Conservation (phyloP, 139 green algal species). For the Tetraselmis chui region DNA sequence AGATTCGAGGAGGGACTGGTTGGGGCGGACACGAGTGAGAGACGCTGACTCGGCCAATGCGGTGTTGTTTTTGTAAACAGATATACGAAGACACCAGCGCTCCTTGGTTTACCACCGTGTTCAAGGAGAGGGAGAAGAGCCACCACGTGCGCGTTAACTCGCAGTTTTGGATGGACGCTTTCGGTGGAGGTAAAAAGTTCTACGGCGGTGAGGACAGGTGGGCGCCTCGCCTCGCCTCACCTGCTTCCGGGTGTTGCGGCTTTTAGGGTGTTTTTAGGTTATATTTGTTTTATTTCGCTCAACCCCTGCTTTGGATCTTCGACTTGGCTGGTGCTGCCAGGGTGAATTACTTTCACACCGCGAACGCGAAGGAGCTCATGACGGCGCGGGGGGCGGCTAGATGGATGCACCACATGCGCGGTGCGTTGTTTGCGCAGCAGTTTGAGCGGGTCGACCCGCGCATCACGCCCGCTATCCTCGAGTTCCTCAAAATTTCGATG, state of each 20-base stretch:
- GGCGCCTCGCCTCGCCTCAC: too few relatives aligned
- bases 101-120: background rate
- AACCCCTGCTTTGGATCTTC: too few relatives aligned
- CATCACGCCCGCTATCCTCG: background rate
- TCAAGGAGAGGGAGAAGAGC: background rate
- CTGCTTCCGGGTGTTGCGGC: too few relatives aligned
- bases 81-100: background rate
- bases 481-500: background rate
- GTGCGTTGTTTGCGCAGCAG: background rate
- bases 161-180: background rate
- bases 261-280: too few relatives aligned
- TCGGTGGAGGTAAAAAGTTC: background rate
- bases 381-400: background rate
- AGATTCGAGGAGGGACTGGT: too few relatives aligned
- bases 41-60: too few relatives aligned
- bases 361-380: background rate
- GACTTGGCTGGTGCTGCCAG: too few relatives aligned
- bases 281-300: too few relatives aligned
- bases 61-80: too few relatives aligned
- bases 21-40: too few relatives aligned
- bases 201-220: background rate
- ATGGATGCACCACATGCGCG: background rate
- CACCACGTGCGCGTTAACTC: background rate
- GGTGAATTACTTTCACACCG: background rate
- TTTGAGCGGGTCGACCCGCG: background rate